phyloP scores from a whole-genome alignment of 2,329 filamentous ascomycete species.

The Verticillium longisporum region DNA sequence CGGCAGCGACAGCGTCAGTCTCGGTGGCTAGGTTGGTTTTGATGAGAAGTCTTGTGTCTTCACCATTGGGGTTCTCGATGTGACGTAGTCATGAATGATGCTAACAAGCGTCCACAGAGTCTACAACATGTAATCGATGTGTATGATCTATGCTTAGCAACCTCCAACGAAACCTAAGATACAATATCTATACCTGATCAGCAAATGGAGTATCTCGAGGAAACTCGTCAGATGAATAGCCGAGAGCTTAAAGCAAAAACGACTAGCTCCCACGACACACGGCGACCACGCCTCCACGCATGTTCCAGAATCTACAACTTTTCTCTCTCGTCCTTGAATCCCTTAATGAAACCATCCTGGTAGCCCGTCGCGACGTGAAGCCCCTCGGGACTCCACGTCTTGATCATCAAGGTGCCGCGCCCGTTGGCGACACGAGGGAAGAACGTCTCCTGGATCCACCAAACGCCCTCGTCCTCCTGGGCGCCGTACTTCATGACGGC shows the following conservation, averaged over 20 bases:
- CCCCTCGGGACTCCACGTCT: constrained; percentile 47
- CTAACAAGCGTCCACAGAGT: too few species aligned
- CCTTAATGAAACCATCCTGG: constrained; percentile 39
- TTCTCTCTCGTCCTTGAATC: constrained; percentile 10
- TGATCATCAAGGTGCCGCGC: constrained; percentile 38
- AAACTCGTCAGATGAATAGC: too few species aligned
- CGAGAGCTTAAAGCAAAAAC: too few species aligned
- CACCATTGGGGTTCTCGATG: constrained; percentile 22
- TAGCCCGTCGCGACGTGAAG: constrained; percentile 48
- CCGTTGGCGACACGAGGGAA: constrained; percentile 42
- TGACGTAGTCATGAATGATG: too few species aligned
- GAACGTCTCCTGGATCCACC: constrained; percentile 48
- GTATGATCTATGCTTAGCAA: too few species aligned
- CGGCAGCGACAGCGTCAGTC: constrained; percentile 23
- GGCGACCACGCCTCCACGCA: too few species aligned
- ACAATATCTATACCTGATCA: too few species aligned
- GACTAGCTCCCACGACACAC: too few species aligned
- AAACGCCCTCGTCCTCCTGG: constrained; percentile 25
- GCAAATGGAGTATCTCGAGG: too few species aligned
- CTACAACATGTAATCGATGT: too few species aligned
- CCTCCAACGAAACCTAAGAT: too few species aligned
- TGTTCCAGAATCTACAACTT: constrained; percentile 15
- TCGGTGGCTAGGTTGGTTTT: constrained; percentile 30
- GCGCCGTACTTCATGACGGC: constrained; percentile 33
- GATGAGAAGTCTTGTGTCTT: constrained; percentile 28